These are phyloP conservation scores for Flaveria bidentis DNA, from an alignment of 129 eudicot genomes.

Conservation along the genomic window DNA sequence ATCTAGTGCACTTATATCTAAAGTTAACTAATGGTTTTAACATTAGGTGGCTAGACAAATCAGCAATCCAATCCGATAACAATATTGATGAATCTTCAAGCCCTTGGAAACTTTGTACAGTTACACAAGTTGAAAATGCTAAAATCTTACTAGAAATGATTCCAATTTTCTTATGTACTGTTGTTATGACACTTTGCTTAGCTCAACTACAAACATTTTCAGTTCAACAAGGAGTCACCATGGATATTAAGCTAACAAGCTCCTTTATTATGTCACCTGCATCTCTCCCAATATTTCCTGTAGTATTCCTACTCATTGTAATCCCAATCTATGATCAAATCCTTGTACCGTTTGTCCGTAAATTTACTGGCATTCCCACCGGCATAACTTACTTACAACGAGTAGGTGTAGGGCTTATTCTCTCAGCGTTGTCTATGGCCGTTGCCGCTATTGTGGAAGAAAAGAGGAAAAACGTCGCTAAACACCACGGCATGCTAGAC, in stretches of 20 bases:
- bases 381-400: slow-evolving; percentile 79
- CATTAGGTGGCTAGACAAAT: slow-evolving; percentile 74
- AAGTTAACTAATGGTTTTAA: not conserved
- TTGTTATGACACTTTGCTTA: slow-evolving; percentile 69
- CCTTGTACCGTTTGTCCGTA: slow-evolving; percentile 53
- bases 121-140: slow-evolving; percentile 90
- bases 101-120: slow-evolving; percentile 80
- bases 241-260: slow-evolving; percentile 60
- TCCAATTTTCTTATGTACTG: slow-evolving; percentile 61
- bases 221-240: slow-evolving; percentile 69
- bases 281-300: slow-evolving; percentile 66
- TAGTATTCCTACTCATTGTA: slow-evolving; percentile 44
- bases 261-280: slow-evolving; percentile 69
- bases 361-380: slow-evolving; percentile 58
- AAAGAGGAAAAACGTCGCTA: slow-evolving; percentile 59
- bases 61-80: slow-evolving; percentile 52
- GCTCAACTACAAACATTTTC: slow-evolving; percentile 84
- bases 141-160: slow-evolving; percentile 65
- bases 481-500: slow-evolving; percentile 55
- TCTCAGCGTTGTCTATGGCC: slow-evolving; percentile 66
- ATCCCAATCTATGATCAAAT: slow-evolving; percentile 59
- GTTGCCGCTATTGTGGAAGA: slow-evolving; percentile 63
- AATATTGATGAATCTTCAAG: slow-evolving; percentile 24
- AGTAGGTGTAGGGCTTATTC: slow-evolving; percentile 67
- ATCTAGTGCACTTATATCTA: no score